Evolutionary conservation across 1,284 basidiomycete species (phyloP), one percentile per base, ranked within the genome.

Genomic region (Ceratobasidium sp.): DNA sequence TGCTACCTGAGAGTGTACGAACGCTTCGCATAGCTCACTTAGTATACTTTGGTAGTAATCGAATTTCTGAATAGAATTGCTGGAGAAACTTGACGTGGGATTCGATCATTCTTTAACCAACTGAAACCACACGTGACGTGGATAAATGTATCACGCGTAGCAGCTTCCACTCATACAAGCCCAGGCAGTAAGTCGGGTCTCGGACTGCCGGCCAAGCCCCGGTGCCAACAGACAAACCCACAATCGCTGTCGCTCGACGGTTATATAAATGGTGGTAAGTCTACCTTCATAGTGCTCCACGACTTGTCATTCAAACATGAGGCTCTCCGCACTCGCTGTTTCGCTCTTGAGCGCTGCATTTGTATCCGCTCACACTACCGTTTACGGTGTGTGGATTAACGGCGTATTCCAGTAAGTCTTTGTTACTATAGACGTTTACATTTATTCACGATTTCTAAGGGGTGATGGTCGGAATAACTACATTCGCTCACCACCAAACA

Each of bases 401-500:
- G 75, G 75, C 10, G 62, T 68, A 38, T 77, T 77, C 26, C 62
- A 77, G 75, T 77, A n/a, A n/a, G 75, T 68, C 38, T 23, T 17
- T 12, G 15, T 17, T 20, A 5, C 38, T 17, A 4, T 13, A 12
- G 3, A 15, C 7, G 9, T 28, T 28, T 26, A 13, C 9, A 26
- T 38, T n/a, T 13, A 33, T 56, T n/a, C 7, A 42, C 1, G 23
- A 12, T 50, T 15, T 9, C 50, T 12, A 33, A 77, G 75, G 52
- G 75, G 75, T 17, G 75, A 77, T 59, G 75, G 75, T 46, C 48
- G 75, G 5, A 68, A 77, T 42, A 46, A 69, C 12, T 77, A 77
- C 65, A 77, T 77, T 69, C 62, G 75, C 50, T 77, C 75, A 7
- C 75, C 75, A 5, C 75, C 75, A 10, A 67, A 64, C 65, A 77